Evolutionary conservation across 805 yeast genomes (phyloP).

Genomic region (Nakazawaea peltata): DNA sequence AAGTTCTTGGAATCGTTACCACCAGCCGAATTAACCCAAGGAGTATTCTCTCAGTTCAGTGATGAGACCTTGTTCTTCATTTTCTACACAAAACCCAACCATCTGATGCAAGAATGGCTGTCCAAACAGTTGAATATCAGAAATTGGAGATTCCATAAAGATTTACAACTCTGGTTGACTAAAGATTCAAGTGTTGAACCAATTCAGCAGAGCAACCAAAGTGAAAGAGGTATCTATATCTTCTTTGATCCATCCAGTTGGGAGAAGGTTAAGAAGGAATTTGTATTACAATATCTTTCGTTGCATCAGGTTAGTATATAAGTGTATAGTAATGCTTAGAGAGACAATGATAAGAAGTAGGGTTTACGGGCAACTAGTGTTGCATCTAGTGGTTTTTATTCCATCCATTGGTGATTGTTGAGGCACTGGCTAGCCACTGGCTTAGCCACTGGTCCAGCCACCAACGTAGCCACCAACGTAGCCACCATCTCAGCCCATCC

Average conservation of each 20-base stretch:
- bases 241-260: conserved; percentile 94
- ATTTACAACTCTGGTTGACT: conserved; percentile 92
- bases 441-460: too few relatives aligned
- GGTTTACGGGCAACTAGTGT: too few relatives aligned
- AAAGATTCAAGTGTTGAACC: conserved; percentile 90
- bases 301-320: conserved; percentile 26
- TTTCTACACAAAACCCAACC: conserved; percentile 89
- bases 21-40: conserved; percentile 21
- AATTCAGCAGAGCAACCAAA: conserved; percentile 66
- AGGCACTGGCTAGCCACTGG: too few relatives aligned
- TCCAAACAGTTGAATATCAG: conserved; percentile 85
- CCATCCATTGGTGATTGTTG: too few relatives aligned
- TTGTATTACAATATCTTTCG: conserved; percentile 28
- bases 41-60: conserved; percentile 38
- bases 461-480: too few relatives aligned
- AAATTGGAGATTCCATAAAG: conserved; percentile 97
- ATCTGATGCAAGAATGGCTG: conserved; percentile 86
- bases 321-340: background rate
- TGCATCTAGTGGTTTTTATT: too few relatives aligned
- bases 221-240: conserved; percentile 88
- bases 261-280: conserved; percentile 81
- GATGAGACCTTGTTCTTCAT: conserved; percentile 93
- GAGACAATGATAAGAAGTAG: too few relatives aligned
- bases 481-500: too few relatives aligned
- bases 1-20: conserved; percentile 51